phyloP scores from a whole-genome alignment of 2,329 filamentous ascomycete species.

The Penicillium hordei region DNA sequence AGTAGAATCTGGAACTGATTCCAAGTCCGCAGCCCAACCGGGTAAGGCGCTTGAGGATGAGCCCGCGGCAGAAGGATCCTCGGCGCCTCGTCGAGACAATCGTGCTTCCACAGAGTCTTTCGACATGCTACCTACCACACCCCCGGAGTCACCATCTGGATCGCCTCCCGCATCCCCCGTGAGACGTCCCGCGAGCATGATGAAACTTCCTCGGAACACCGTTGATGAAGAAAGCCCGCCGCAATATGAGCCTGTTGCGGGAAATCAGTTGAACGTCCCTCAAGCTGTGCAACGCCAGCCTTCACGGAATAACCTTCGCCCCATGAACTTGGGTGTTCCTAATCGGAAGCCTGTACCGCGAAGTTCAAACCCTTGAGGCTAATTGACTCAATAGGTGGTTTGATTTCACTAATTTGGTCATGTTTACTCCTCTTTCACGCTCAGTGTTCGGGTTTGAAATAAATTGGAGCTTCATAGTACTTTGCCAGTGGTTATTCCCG shows the following conservation, averaged over 20 bases:
- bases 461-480: neutral
- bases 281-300: slow-evolving; percentile 21
- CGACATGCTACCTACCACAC: slow-evolving; percentile 41
- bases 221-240: slow-evolving; percentile 33
- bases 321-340: slow-evolving; percentile 41
- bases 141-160: slow-evolving; percentile 35
- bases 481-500: neutral
- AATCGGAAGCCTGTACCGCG: slow-evolving; percentile 40
- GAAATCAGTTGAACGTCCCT: slow-evolving; percentile 14
- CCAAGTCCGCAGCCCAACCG: slow-evolving; percentile 35
- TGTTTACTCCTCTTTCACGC: neutral
- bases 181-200: slow-evolving; percentile 34
- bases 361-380: slow-evolving; percentile 12
- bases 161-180: slow-evolving; percentile 35
- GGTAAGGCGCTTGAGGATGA: slow-evolving; percentile 32
- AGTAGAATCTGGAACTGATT: slow-evolving; percentile 41
- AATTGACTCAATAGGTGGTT: neutral
- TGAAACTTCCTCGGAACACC: slow-evolving; percentile 30
- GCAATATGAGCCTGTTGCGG: slow-evolving; percentile 32
- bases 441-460: neutral
- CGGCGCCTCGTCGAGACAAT: slow-evolving; percentile 21
- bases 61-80: slow-evolving; percentile 23
- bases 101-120: slow-evolving; percentile 41
- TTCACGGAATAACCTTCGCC: slow-evolving; percentile 27
- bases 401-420: neutral